These are phyloP conservation scores for Colletotrichum karsti DNA, from an alignment of 2,329 filamentous ascomycete genomes.

Conservation along the genomic window DNA sequence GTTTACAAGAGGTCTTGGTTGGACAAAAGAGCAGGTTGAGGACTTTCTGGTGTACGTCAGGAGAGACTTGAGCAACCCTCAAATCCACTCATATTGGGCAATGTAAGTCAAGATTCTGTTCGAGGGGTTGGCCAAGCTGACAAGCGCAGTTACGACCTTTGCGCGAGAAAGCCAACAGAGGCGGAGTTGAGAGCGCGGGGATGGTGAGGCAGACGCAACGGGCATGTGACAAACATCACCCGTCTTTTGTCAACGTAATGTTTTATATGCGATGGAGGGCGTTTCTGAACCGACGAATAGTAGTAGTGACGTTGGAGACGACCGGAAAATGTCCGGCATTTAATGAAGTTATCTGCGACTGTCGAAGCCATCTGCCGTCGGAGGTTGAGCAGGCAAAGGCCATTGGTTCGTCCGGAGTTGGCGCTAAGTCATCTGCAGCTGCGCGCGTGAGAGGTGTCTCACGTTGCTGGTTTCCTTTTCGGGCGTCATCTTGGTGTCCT, in stretches of 20 bases:
- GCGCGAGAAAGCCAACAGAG: no score
- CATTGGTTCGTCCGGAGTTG: background rate
- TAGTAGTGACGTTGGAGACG: constrained; percentile 29
- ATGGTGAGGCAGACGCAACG: no score
- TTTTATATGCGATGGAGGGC: no score
- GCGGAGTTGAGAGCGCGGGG: no score
- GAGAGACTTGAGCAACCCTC: constrained; percentile 36
- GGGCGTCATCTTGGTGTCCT: background rate
- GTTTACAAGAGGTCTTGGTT: constrained; percentile 40
- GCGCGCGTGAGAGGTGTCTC: background rate
- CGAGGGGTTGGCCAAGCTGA: background rate
- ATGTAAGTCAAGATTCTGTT: constrained; percentile 30
- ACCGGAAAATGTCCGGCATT: constrained; percentile 27
- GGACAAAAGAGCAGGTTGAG: constrained; percentile 39
- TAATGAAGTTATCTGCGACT: no score
- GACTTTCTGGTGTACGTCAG: constrained; percentile 38
- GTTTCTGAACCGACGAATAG: constrained; percentile 26
- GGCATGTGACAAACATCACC: no score
- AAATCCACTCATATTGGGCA: constrained; percentile 41
- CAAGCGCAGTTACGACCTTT: no score
- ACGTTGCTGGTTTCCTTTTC: background rate
- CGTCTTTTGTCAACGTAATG: no score
- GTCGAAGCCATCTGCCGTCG: background rate
- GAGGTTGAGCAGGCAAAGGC: background rate
- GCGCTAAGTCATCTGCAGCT: background rate